Evolutionary conservation across 176 grass and related monocot species (phyloP).

Genomic region (Thalia dealbata): DNA sequence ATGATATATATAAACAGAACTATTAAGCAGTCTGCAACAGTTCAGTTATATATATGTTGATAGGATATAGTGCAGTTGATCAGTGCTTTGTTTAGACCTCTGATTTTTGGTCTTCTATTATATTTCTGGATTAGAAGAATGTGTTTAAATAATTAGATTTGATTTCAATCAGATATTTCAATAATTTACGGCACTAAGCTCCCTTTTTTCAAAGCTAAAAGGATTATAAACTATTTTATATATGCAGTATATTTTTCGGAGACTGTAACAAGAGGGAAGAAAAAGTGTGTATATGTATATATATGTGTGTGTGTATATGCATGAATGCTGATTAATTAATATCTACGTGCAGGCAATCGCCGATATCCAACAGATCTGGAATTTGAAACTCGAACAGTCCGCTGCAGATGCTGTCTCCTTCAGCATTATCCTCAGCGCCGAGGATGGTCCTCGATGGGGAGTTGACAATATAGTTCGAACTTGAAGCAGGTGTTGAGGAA

Average conservation of each 20-base stretch:
- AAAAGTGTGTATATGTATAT: no score
- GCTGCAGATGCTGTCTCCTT: background rate
- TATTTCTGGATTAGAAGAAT: no score
- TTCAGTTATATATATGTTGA: no score
- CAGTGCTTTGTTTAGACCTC: background rate
- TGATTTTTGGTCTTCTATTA: background rate
- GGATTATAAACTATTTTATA: no score
- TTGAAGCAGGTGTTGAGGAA: background rate
- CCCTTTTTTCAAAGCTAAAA: no score
- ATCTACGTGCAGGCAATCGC: constrained; percentile 3
- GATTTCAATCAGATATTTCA: background rate
- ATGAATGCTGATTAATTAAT: no score
- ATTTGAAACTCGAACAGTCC: background rate
- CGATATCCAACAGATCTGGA: constrained; percentile 1
- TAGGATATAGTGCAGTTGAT: background rate
- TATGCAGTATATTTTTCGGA: no score
- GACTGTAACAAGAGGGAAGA: no score
- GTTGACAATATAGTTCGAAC: background rate
- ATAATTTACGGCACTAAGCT: background rate
- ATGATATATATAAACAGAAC: no score
- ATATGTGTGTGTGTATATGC: no score
- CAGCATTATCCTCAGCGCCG: background rate
- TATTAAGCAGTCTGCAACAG: no score
- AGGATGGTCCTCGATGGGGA: background rate
- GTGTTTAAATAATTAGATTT: no score